Base-by-base conservation (phyloP, 2,329 filamentous ascomycete species). In the Paraphoma chrysanthemicola region DNA sequence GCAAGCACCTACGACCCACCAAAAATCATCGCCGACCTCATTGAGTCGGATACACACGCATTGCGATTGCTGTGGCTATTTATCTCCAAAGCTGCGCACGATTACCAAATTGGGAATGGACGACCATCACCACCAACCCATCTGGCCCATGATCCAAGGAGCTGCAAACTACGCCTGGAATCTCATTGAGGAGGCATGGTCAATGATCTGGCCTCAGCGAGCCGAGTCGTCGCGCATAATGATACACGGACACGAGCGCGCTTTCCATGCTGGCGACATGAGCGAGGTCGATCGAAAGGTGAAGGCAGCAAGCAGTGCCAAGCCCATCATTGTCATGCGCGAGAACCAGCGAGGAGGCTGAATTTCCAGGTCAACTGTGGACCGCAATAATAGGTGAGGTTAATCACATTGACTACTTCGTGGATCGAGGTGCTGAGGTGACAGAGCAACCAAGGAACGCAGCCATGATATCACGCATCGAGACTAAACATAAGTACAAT, bases 81-180 rank as follows among this genome's bases (percentile, higher is more conserved):
- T 16, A n/a, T 42, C 39, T 3, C 39, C 4, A 16, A 11, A 42
- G 39, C n/a, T 10, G 14, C 11, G 2, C 39, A 36, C 39, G 7
- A 42, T n/a, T 16, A 16, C 39, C 10, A 8, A 51, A 18, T n/a
- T 6, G 12, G 30, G 18, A 2, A 66, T 64, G 63, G 63, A 66
- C 39, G 60, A 66, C 16, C 56, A 66, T 11, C 18, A 62, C 36
- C 48, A 63, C 39, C 63, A 66, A 44, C 63, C 60, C 1, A 57
- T 62, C 6, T 64, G 60, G 63, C 63, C 63, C 1, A 54, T 66
- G 49, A 23, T 66, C 8, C 58, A 66, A 30, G 63, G 63, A 41
- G 53, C 60, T 11, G 56, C 56, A 10, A 59, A 64, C 14, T 62
- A 63, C 31, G 56, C 48, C 3, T 54, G 61, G 46, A 64, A 66